Base-by-base conservation (phyloP, 768 basidiomycete genomes). In the Melanogaster broomeanus region DNA sequence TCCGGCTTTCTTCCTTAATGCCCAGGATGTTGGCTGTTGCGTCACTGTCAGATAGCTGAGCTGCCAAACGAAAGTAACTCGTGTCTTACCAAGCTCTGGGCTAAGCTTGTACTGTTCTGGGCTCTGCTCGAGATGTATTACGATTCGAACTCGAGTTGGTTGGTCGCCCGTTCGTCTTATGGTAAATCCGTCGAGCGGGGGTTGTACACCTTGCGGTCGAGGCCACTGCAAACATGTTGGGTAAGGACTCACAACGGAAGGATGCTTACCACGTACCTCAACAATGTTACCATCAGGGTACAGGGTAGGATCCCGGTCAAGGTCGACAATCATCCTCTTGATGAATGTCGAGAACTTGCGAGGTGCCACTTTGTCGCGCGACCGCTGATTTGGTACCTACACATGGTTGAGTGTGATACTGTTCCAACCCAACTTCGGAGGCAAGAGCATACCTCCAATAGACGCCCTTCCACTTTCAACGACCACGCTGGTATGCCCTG, bases 401-500 rank as follows among this genome's bases (percentile, higher is more conserved):
- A 39, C 2, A 41, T 2, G 9, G 50, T 8, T 49, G 27, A 12
- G 45, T 30, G 44, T 38, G 9, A 10, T 16, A 5, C 2, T 44
- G 13, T 35, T 6, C 27, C 7, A 21, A 19, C 19, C 4, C 8
- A 5, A 8, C 8, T 33, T 41, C 4, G n/a, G 15, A 38, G 41
- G 43, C n/a, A 21, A 37, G 40, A 3, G 72, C 81, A 46, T 52
- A 87, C 89, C 80, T 90, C 89, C 6, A 98, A 74, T 48, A 98
- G 65, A 42, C 93, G 79, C 2, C 94, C 94, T 59, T 98, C 95
- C 35, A 97, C 78, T 65, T 83, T 88, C 51, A 98, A 75, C 33
- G 82, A 77, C 93, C 93, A 98, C 0, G 91, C 89, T 4, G 94
- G 90, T 39, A 95, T 87, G 2, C 90, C 90, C 60, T 92, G 86